Base-by-base conservation (phyloP, 1,139 yeast species). In the Diutina neorugosa region DNA sequence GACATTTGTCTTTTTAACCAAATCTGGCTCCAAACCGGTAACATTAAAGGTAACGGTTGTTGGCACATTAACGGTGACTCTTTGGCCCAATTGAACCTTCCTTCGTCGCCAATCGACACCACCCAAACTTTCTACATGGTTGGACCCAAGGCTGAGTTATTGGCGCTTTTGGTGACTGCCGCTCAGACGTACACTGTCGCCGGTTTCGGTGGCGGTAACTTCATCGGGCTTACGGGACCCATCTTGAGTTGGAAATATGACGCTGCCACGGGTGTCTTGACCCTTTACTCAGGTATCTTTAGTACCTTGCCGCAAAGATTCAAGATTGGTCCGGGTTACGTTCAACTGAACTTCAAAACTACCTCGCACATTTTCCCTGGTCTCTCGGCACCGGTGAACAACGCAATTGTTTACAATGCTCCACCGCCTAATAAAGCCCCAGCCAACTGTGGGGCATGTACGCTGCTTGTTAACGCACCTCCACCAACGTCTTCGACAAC, bases 171-270 rank as follows among this genome's bases (percentile, higher is more conserved):
- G 50, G 27, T 34, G n/a, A 27, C 50, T 18, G 50, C 50, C 12
- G 21, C 23, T 16, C n/a, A 23, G 11, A 34, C 50, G 25, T 46
- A 46, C 21, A 46, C 50, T 16, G 50, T 46, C 8, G 50, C 50
- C 9, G 50, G 50, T 27, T 46, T 46, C 18, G 50, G 50, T 46
- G 27, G 27, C 21, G 50, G 50, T 14, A 46, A 46, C 50, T 27
- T 46, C 40, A 46, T 46, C 18, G 50, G 50, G n/a, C 27, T 46
- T 20, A 46, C 50, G 8, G 27, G 18, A 9, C 37, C 50, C 23
- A 46, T 46, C 40, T 21, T 46, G 23, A 21, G 41, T 19, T 27
- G 23, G 21, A 18, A 46, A 11, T 46, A 46, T 18, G 14, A 46
- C 27, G 40, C 50, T 16, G 40, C n/a, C 1, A 25, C 50, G 8